A percentile compares a stretch with the other conserved stretches of the same genome.
Evolutionary conservation across 768 basidiomycete species (phyloP).

Genomic region (Trametes coccinea): DNA sequence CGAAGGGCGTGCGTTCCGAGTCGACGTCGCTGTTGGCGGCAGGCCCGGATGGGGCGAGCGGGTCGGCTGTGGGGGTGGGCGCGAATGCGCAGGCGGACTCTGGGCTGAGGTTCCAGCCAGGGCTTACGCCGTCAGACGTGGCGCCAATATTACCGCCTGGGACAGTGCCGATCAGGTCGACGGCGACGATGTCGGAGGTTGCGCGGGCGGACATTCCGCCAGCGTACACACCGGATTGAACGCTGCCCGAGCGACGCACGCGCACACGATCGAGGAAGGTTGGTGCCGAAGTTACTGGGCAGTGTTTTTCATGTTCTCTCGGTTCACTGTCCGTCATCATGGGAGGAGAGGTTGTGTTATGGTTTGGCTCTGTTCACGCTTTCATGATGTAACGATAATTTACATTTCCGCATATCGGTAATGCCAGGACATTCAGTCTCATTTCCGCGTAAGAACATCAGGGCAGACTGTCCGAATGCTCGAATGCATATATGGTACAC

Average conservation of each 20-base stretch:
- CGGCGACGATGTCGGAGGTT: constrained; percentile 12
- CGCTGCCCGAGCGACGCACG: neutral
- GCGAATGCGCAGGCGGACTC: constrained; percentile 5
- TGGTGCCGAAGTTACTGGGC: too few species aligned
- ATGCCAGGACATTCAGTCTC: neutral
- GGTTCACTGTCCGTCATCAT: too few species aligned
- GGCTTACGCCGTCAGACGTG: constrained; percentile 11
- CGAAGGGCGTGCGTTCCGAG: neutral
- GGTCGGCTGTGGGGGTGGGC: neutral
- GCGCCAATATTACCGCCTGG: constrained; percentile 8
- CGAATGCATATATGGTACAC: too few species aligned
- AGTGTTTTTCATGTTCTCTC: too few species aligned
- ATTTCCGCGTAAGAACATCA: too few species aligned
- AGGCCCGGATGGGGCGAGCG: neutral
- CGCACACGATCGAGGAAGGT: neutral
- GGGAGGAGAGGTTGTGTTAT: neutral
- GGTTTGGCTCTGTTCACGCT: too few species aligned
- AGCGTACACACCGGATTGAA: constrained; percentile 11
- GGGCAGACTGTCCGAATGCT: too few species aligned
- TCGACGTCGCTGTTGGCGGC: neutral
- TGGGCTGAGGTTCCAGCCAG: constrained; percentile 10
- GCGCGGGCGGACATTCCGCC: constrained; percentile 13
- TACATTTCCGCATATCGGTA: neutral
- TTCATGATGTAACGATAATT: neutral
- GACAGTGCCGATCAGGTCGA: neutral